Evolutionary conservation across 495 filamentous ascomycete genomes (phyloP).

Genomic region (Aspergillus panamensis): DNA sequence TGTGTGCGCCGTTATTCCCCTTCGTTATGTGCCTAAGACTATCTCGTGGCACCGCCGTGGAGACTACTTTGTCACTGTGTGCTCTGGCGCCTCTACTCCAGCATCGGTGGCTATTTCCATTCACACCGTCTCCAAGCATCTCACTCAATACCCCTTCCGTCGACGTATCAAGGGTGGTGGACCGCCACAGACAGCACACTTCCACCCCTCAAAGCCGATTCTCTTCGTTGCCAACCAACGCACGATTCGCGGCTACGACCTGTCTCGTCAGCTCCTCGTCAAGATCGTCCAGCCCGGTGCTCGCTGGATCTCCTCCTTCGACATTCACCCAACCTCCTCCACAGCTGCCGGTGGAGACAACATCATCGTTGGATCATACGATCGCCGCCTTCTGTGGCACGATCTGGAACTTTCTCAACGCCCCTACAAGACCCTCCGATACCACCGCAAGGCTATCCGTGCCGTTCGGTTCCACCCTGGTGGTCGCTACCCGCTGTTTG

Average conservation of each 20-base stretch:
- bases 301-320: constrained; percentile 90
- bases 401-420: constrained; percentile 86
- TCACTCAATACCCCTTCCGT: constrained; percentile 91
- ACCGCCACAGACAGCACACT: constrained; percentile 81
- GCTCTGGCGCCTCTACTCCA: constrained; percentile 65
- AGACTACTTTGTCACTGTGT: constrained; percentile 92
- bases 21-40: constrained; percentile 82
- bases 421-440: constrained; percentile 93
- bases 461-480: constrained; percentile 81
- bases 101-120: constrained; percentile 76
- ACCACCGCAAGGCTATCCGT: constrained; percentile 87
- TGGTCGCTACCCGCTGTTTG: constrained; percentile 78
- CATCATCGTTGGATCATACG: constrained; percentile 88
- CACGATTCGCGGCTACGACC: constrained; percentile 86
- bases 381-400: constrained; percentile 92
- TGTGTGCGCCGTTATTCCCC: constrained; percentile 70
- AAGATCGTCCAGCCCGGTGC: constrained; percentile 91
- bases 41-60: constrained; percentile 92
- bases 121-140: constrained; percentile 90
- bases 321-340: constrained; percentile 73
- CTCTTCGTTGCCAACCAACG: constrained; percentile 96
- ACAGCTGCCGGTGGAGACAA: constrained; percentile 72
- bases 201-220: constrained; percentile 88
- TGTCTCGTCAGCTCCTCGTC: constrained; percentile 80
- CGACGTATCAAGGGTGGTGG: constrained; percentile 69